These are phyloP conservation scores for Papilionanthe hybrid DNA, from an alignment of 116 monocot species.

Conservation along the genomic window DNA sequence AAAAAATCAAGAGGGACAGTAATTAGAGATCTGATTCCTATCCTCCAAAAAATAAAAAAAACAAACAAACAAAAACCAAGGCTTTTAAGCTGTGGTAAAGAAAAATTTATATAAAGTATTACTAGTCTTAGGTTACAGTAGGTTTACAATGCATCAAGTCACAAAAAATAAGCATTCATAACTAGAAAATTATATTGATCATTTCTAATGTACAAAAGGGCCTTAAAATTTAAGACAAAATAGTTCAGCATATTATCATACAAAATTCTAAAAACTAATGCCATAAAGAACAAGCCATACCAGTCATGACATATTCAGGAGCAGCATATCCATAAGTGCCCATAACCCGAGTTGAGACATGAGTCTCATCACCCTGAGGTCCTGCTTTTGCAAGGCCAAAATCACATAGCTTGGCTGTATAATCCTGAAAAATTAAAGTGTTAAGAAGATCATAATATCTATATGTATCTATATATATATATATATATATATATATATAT, in stretches of 20 bases:
- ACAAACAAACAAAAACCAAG: neutral
- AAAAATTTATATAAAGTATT: no score
- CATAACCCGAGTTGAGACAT: constrained; percentile 90
- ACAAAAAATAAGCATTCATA: neutral
- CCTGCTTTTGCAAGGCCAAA: constrained; percentile 93
- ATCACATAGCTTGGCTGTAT: constrained; percentile 86
- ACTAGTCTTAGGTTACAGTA: neutral
- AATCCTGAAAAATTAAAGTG: constrained; percentile 45
- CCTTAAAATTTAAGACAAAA: neutral
- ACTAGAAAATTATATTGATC: neutral
- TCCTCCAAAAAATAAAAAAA: neutral
- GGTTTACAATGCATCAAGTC: neutral
- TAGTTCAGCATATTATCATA: neutral
- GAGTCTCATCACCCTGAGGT: constrained; percentile 86
- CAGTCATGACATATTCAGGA: constrained; percentile 61
- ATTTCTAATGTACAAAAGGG: neutral
- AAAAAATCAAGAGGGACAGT: no score
- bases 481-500: neutral
- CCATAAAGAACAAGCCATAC: neutral
- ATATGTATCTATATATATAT: neutral
- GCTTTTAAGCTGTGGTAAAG: neutral
- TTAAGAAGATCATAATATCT: neutral
- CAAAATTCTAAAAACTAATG: neutral
- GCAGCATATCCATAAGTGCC: constrained; percentile 95
- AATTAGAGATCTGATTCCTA: neutral